Percentiles rank a stretch among this genome's conserved stretches.
Conservation (phyloP, 345 rosid species). For the Arabidopsis arenosa region DNA sequence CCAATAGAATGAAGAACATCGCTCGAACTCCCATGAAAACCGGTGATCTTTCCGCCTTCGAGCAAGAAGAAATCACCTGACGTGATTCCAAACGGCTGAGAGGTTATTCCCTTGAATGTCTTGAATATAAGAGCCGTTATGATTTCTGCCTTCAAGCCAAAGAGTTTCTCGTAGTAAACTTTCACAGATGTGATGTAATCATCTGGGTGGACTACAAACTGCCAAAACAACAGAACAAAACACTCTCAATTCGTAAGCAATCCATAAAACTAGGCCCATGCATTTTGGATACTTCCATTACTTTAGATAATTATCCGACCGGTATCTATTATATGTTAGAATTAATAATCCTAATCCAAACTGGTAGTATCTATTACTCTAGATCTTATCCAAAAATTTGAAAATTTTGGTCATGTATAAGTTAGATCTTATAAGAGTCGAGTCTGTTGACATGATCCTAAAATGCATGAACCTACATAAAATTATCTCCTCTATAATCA, state of each 20-base stretch:
- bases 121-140: constrained; percentile 13
- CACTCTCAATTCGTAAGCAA: neutral
- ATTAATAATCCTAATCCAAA: no score
- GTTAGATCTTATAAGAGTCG: no score
- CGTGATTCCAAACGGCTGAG: constrained; percentile 21
- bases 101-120: constrained; percentile 31
- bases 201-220: constrained; percentile 18
- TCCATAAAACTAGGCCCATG: neutral
- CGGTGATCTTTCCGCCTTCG: constrained; percentile 28
- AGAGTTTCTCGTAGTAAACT: constrained; percentile 20
- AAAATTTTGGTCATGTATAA: no score
- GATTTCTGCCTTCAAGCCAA: neutral
- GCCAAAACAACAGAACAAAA: neutral
- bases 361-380: no score
- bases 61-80: constrained; percentile 1
- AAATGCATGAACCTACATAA: no score
- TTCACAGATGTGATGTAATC: constrained; percentile 33
- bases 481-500: neutral
- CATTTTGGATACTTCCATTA: no score
- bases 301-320: no score
- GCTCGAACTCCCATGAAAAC: constrained; percentile 30
- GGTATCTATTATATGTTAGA: no score
- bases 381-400: no score
- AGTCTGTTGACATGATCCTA: no score
- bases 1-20: constrained; percentile 32